Evolutionary conservation across 129 eudicot genomes (phyloP).

Genomic region (Flaveria trinervia): DNA sequence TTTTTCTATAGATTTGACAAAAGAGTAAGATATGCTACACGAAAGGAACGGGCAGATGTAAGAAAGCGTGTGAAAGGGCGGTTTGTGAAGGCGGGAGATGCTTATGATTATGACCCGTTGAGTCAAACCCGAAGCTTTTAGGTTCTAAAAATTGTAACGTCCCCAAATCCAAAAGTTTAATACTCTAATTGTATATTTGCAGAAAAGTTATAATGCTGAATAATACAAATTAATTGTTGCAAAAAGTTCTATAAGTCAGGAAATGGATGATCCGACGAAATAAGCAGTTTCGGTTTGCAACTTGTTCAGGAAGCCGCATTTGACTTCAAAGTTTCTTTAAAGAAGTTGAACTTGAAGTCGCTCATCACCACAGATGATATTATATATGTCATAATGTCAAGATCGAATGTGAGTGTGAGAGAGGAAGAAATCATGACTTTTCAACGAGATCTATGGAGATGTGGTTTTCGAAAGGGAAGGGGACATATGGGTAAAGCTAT

Average conservation of each 20-base stretch:
- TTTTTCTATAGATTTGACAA: slow-evolving; percentile 49
- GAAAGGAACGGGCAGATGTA: slow-evolving; percentile 72
- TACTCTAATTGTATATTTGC: background rate
- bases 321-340: background rate
- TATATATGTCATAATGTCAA: too few relatives aligned
- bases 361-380: too few relatives aligned
- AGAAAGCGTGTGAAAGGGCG: slow-evolving; percentile 82
- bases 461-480: too few relatives aligned
- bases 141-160: slow-evolving; percentile 19
- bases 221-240: background rate
- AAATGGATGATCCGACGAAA: background rate
- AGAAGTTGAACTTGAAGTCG: background rate
- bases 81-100: slow-evolving; percentile 73
- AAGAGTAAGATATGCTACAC: slow-evolving; percentile 65
- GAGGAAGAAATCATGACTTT: too few relatives aligned
- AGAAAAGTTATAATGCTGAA: slow-evolving; percentile 5
- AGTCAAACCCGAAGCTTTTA: slow-evolving; percentile 45
- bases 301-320: background rate
- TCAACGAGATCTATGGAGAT: too few relatives aligned
- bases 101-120: slow-evolving; percentile 69
- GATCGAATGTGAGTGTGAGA: too few relatives aligned
- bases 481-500: background rate
- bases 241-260: background rate
- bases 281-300: background rate
- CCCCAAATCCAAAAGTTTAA: background rate